phyloP scores from a whole-genome alignment of 2,329 filamentous ascomycete species.

The Graphilbum ipis-grandicollis region DNA sequence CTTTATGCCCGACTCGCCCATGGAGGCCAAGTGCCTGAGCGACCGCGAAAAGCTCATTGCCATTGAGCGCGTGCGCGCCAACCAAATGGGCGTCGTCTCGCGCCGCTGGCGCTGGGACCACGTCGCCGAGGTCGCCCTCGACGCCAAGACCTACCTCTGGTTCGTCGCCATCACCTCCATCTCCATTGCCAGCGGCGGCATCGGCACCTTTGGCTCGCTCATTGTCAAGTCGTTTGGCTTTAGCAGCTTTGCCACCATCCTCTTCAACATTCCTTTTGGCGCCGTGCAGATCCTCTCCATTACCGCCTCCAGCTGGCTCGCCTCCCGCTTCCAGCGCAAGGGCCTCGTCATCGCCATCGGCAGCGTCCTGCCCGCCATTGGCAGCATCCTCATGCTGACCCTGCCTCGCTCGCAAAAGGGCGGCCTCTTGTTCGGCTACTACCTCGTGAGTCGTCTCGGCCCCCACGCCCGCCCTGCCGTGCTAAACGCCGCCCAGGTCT shows the following conservation, averaged over 20 bases:
- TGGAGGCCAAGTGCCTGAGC: constrained; percentile 30
- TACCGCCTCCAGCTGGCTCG: constrained; percentile 34
- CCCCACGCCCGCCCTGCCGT: neutral
- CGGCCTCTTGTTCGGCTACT: constrained; percentile 30
- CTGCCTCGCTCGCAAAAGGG: constrained; percentile 28
- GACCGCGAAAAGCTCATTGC: constrained; percentile 33
- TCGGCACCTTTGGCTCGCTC: constrained; percentile 31
- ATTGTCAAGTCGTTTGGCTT: constrained; percentile 35
- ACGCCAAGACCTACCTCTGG: constrained; percentile 44
- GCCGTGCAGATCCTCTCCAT: constrained; percentile 38
- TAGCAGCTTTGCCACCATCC: constrained; percentile 28
- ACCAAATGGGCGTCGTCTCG: constrained; percentile 35
- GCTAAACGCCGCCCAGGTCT: neutral
- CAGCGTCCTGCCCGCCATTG: constrained; percentile 19
- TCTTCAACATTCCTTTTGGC: constrained; percentile 37
- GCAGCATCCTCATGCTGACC: constrained; percentile 28
- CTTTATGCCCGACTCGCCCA: constrained; percentile 31
- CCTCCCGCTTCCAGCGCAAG: constrained; percentile 34
- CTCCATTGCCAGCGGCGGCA: constrained; percentile 35
- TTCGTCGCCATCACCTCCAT: constrained; percentile 34
- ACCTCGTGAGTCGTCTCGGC: constrained; percentile 24
- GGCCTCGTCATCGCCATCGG: constrained; percentile 23
- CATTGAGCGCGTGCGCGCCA: constrained; percentile 33
- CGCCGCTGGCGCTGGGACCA: constrained; percentile 33
- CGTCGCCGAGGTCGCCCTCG: constrained; percentile 32